phyloP scores from a whole-genome alignment of 2,329 filamentous ascomycete species.

The Neofusicoccum laricinum region DNA sequence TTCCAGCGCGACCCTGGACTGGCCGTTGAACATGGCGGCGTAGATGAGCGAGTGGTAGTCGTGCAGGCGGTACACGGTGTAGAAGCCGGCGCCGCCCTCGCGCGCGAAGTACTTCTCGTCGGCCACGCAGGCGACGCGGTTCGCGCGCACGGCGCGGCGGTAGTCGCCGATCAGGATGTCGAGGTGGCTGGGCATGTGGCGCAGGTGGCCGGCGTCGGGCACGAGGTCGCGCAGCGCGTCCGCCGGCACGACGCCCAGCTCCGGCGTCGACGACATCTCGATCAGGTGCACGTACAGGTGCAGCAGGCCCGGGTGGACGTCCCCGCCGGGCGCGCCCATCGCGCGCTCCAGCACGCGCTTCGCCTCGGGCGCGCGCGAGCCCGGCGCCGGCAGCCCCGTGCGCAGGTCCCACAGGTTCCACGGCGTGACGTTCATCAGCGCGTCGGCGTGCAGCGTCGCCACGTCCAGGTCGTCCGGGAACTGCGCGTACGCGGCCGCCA shows the following conservation, averaged over 20 bases:
- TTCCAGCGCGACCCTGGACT: conserved; percentile 60
- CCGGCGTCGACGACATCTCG: conserved; percentile 70
- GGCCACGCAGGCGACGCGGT: conserved; percentile 63
- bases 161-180: conserved; percentile 74
- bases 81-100: conserved; percentile 66
- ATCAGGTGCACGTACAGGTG: conserved; percentile 77
- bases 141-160: conserved; percentile 62
- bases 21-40: conserved; percentile 73
- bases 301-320: conserved; percentile 64
- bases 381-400: conserved; percentile 55
- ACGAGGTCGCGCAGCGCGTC: conserved; percentile 62
- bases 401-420: conserved; percentile 63
- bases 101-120: conserved; percentile 64
- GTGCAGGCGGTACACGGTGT: conserved; percentile 72
- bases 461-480: conserved; percentile 61
- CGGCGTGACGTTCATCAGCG: conserved; percentile 64
- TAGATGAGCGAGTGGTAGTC: conserved; percentile 75
- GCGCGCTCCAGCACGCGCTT: conserved; percentile 59
- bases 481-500: conserved; percentile 52
- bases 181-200: conserved; percentile 76
- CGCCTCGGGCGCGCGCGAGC: conserved; percentile 57
- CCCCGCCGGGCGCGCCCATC: conserved; percentile 49
- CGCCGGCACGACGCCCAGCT: conserved; percentile 59
- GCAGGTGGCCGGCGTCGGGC: conserved; percentile 67
- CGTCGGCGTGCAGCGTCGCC: conserved; percentile 61